These are phyloP conservation scores for Inga leiocalycina DNA, from an alignment of 306 rosid species.

Conservation along the genomic window DNA sequence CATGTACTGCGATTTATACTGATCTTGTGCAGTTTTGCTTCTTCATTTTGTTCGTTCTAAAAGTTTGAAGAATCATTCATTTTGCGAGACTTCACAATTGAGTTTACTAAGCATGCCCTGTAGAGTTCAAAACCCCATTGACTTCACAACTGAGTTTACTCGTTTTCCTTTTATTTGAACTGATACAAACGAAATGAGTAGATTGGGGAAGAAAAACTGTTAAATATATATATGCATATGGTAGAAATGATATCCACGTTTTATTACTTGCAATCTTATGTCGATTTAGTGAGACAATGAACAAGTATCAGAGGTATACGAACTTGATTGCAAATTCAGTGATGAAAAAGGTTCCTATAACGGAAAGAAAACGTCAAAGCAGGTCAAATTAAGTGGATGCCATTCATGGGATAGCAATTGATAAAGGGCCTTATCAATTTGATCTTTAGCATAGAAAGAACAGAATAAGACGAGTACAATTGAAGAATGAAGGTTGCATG, in stretches of 20 bases:
- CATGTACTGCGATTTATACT: background rate
- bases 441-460: conserved; percentile 32
- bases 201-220: background rate
- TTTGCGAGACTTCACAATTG: background rate
- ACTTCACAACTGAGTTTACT: too few relatives aligned
- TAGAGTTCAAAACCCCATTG: too few relatives aligned
- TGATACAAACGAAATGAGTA: too few relatives aligned
- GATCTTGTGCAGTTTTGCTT: conserved; percentile 9
- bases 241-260: background rate
- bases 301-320: background rate
- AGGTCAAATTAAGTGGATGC: background rate
- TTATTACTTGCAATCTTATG: background rate
- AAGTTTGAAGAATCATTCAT: conserved; percentile 23
- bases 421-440: conserved; percentile 25
- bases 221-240: background rate
- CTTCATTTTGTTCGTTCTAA: background rate
- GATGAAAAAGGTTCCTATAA: background rate
- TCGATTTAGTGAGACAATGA: background rate
- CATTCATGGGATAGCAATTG: conserved; percentile 20
- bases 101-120: too few relatives aligned
- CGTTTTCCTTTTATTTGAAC: too few relatives aligned
- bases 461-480: conserved; percentile 36
- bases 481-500: conserved; percentile 47
- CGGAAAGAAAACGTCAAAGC: background rate
- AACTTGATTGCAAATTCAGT: background rate